phyloP scores from a whole-genome alignment of 176 grass and related monocot species.

The Oryza meyeriana region DNA sequence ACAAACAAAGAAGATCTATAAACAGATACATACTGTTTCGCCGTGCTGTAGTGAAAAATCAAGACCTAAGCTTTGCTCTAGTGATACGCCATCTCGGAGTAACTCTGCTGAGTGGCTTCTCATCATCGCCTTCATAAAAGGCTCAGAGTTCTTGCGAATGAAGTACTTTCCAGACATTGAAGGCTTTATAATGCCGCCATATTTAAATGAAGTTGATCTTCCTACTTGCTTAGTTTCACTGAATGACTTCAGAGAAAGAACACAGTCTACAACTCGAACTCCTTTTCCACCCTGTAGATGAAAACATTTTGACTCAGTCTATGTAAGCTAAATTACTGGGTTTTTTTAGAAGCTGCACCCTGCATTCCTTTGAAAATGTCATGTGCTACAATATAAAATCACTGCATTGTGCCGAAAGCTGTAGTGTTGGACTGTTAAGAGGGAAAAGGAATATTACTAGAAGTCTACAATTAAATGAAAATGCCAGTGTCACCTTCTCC shows the following conservation, averaged over 20 bases:
- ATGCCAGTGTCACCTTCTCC: constrained; percentile 55
- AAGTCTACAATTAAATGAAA: constrained; percentile 22
- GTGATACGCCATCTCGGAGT: constrained; percentile 42
- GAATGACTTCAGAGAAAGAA: constrained; percentile 77
- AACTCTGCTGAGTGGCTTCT: constrained; percentile 68
- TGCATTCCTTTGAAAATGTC: constrained; percentile 1
- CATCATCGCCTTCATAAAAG: constrained; percentile 60
- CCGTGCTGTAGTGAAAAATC: constrained; percentile 58
- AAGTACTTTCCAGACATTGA: constrained; percentile 45
- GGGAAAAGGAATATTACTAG: neutral
- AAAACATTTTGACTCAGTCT: neutral
- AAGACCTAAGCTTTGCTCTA: constrained; percentile 52
- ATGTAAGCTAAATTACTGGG: constrained; percentile 19
- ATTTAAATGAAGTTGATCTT: constrained; percentile 46
- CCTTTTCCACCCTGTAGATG: constrained; percentile 70
- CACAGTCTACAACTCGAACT: constrained; percentile 73
- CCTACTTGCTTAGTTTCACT: constrained; percentile 55
- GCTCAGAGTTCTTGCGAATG: constrained; percentile 73
- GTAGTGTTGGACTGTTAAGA: neutral
- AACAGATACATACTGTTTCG: constrained; percentile 57
- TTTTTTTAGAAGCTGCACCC: neutral
- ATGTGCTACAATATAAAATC: constrained; percentile 5
- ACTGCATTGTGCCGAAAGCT: neutral
- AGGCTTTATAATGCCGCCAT: constrained; percentile 58
- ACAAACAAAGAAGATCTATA: constrained; percentile 6